Conservation (phyloP, 2,329 filamentous ascomycete genomes). For the Byssochlamys sp. region DNA sequence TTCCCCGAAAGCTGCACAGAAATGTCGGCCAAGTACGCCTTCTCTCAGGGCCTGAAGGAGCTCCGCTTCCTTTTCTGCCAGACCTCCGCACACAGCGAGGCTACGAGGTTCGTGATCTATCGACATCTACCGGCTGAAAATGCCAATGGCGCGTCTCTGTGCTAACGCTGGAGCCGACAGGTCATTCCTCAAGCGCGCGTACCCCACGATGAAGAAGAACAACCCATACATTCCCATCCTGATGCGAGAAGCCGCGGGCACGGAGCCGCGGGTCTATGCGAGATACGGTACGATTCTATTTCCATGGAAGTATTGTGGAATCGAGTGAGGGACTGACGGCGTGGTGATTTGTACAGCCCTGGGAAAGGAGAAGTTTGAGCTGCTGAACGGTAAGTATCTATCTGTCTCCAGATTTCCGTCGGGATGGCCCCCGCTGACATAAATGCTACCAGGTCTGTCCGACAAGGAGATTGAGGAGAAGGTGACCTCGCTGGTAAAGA, state of each 20-base stretch:
- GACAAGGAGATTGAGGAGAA: conserved; percentile 63
- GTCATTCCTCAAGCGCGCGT: conserved; percentile 79
- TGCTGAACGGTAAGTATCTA: conserved; percentile 45
- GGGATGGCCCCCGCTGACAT: conserved; percentile 6
- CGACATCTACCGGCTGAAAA: background rate
- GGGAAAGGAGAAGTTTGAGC: conserved; percentile 58
- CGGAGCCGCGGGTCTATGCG: conserved; percentile 76
- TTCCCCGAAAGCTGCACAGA: conserved; percentile 18
- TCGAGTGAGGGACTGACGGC: background rate
- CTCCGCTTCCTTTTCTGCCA: conserved; percentile 96
- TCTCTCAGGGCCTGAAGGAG: conserved; percentile 81
- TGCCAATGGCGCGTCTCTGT: background rate
- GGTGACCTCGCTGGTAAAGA: conserved; percentile 55
- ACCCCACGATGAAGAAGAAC: conserved; percentile 98
- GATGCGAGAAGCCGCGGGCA: conserved; percentile 81
- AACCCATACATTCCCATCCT: conserved; percentile 90
- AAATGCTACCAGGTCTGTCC: conserved; percentile 45
- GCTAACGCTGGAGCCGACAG: conserved; percentile 38
- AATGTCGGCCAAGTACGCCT: conserved; percentile 91
- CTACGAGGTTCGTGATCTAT: conserved; percentile 59
- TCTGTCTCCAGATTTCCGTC: background rate
- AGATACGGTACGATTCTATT: conserved; percentile 63
- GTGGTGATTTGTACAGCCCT: conserved; percentile 41
- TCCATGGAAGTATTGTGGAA: background rate
- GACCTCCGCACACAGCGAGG: conserved; percentile 79